Evolutionary conservation across 2,329 filamentous ascomycete species (phyloP).

Genomic region (Pleurostoma richardsiae): DNA sequence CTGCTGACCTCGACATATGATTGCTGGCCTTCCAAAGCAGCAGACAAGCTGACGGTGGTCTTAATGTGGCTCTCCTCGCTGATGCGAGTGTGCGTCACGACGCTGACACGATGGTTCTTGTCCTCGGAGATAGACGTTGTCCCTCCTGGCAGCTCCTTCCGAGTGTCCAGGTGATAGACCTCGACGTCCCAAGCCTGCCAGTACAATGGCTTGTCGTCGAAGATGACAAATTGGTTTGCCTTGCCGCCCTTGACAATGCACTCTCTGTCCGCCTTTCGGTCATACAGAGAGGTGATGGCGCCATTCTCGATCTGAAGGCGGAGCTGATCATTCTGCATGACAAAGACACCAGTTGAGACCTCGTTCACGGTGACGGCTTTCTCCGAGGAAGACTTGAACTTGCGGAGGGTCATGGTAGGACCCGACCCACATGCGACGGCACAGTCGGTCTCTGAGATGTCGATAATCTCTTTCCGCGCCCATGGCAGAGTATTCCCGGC

Average conservation of each 20-base stretch:
- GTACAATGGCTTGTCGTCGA: constrained; percentile 94
- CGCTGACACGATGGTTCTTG: constrained; percentile 70
- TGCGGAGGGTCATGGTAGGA: constrained; percentile 43
- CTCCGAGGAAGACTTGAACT: constrained; percentile 40
- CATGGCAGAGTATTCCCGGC: constrained; percentile 86
- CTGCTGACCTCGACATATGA: constrained; percentile 73
- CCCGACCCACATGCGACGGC: constrained; percentile 55
- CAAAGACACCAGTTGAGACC: constrained; percentile 58
- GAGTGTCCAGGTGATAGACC: constrained; percentile 87
- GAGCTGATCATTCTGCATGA: constrained; percentile 74
- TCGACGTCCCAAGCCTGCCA: constrained; percentile 99
- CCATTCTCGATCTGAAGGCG: constrained; percentile 69
- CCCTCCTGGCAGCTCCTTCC: constrained; percentile 66
- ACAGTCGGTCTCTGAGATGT: constrained; percentile 47
- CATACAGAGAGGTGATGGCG: constrained; percentile 78
- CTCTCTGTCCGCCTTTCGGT: constrained; percentile 69
- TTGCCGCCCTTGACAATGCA: constrained; percentile 68
- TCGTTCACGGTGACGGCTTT: constrained; percentile 48
- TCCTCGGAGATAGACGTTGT: constrained; percentile 67
- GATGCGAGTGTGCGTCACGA: constrained; percentile 81
- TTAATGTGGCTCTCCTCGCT: constrained; percentile 82
- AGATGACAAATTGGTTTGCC: constrained; percentile 88
- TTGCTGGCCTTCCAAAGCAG: constrained; percentile 58
- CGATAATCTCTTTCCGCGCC: constrained; percentile 70
- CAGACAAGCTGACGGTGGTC: constrained; percentile 76